Conservation (phyloP, 2,329 filamentous ascomycete genomes). For the Phaeophleospora eucalypticola region DNA sequence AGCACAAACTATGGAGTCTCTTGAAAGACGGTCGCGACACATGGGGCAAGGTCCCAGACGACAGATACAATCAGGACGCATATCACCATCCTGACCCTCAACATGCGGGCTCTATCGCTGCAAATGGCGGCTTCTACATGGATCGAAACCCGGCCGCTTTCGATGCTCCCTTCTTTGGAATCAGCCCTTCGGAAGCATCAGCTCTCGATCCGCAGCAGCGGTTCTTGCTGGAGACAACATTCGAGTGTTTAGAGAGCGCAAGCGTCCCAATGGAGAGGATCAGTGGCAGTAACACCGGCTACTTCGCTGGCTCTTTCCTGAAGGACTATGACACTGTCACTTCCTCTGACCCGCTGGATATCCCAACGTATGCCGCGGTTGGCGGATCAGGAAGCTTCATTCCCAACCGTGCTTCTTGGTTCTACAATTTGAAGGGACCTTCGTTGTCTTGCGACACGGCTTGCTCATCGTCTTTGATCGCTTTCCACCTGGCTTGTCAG, state of each 20-base stretch:
- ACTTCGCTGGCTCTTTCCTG: slow-evolving; percentile 16
- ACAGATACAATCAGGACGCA: slow-evolving; percentile 25
- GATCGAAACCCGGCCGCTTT: slow-evolving; percentile 15
- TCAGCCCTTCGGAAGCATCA: slow-evolving; percentile 14
- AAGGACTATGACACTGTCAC: slow-evolving; percentile 15
- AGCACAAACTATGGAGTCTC: slow-evolving; percentile 8
- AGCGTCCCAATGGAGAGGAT: slow-evolving; percentile 4
- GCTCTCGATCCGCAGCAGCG: slow-evolving; percentile 23
- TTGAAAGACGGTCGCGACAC: slow-evolving; percentile 7
- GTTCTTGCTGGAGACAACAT: slow-evolving; percentile 28
- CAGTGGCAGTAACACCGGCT: slow-evolving; percentile 7
- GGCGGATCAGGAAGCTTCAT: slow-evolving; percentile 36
- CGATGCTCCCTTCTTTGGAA: slow-evolving; percentile 21
- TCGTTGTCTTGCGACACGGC: slow-evolving; percentile 2
- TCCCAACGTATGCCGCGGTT: slow-evolving; percentile 20
- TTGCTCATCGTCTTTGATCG: slow-evolving; percentile 11
- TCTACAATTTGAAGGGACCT: slow-evolving; percentile 6
- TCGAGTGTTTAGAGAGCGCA: slow-evolving; percentile 35
- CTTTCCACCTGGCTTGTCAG: slow-evolving; percentile 16
- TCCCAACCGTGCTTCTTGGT: slow-evolving; percentile 18
- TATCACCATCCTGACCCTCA: slow-evolving; percentile 12
- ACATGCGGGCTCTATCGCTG: not conserved
- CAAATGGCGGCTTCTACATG: slow-evolving; percentile 13
- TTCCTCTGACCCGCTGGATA: slow-evolving; percentile 9
- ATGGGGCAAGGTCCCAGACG: slow-evolving; percentile 16